Conservation (phyloP, 768 basidiomycete species). For the Trametes villosa region DNA sequence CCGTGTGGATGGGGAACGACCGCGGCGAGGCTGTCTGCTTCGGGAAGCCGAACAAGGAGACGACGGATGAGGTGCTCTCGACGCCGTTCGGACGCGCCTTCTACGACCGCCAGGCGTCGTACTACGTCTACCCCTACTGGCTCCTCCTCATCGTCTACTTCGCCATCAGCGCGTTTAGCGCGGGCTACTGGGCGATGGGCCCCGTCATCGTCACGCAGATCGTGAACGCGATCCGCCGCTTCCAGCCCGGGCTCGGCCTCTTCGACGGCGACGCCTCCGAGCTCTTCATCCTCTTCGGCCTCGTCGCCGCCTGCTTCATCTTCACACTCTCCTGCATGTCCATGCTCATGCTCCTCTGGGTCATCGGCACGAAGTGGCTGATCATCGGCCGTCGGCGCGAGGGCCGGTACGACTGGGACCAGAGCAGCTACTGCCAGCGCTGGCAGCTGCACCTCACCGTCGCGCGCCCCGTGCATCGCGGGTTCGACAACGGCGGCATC, state of each 20-base stretch:
- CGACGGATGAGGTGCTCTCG: slow-evolving; percentile 32
- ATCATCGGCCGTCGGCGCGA: slow-evolving; percentile 45
- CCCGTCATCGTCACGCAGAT: slow-evolving; percentile 45
- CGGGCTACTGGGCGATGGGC: slow-evolving; percentile 47
- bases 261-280: slow-evolving; percentile 45
- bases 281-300: slow-evolving; percentile 44
- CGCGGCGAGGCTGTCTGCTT: slow-evolving; percentile 41
- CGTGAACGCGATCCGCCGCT: slow-evolving; percentile 40
- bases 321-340: slow-evolving; percentile 44
- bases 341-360: slow-evolving; percentile 43
- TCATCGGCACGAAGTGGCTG: slow-evolving; percentile 48
- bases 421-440: slow-evolving; percentile 52
- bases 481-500: slow-evolving; percentile 48
- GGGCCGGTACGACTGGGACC: slow-evolving; percentile 50
- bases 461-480: slow-evolving; percentile 43
- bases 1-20: slow-evolving; percentile 54
- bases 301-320: slow-evolving; percentile 45
- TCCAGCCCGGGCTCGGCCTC: slow-evolving; percentile 36
- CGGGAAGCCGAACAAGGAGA: slow-evolving; percentile 27
- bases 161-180: slow-evolving; percentile 41
- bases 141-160: slow-evolving; percentile 44
- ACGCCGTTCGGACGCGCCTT: slow-evolving; percentile 51
- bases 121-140: slow-evolving; percentile 46
- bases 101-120: slow-evolving; percentile 44
- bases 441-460: slow-evolving; percentile 52